Evolutionary conservation across 176 grass and related monocot genomes (phyloP), one percentile per base, ranked within the genome.

Genomic region (Avena atlantica): DNA sequence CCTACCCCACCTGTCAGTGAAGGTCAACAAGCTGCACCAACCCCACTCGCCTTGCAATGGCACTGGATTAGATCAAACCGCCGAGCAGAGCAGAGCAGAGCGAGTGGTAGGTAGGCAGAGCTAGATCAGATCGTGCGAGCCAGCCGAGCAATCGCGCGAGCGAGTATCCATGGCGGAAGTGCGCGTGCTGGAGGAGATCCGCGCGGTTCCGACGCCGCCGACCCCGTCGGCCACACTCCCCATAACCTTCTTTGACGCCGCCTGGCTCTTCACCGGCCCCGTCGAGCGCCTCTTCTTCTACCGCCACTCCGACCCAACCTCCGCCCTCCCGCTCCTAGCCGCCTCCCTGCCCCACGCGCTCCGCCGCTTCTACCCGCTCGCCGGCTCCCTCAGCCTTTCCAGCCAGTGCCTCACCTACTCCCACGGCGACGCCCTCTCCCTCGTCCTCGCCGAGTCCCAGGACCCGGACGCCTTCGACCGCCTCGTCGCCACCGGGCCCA

Each of bases 251-350:
- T 76, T 76, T 48, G 74, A 76, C 74, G 74, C 74, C 24, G 74
- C 74, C 74, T 93, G 91, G 93, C 83, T 89, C 13, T 73, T 86
- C 79, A 81, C 79, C 3, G 86, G 74, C 60, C 90, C 88, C n/a
- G 90, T 95, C 20, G 75, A 92, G 80, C 90, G 93, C 55, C 86
- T 95, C 83, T 76, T 76, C 49, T 76, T 76, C 74, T 76, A 76
- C 74, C 74, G 49, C 74, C 74, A 76, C 74, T 6, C 14, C 0
- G 24, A 92, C n/a, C 68, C 80, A 0, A 3, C 86, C 75, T 62
- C 91, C 49, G 16, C 68, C 27, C 83, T 95, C 88, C 84, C 86
- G 13, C 14, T 51, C 15, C 91, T 95, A 45, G 83, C 53, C 11
- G 79, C 88, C 52, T 84, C 93, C 15, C 91, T 95, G 23, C 40